Evolutionary conservation across 2,329 filamentous ascomycete species (phyloP).

Genomic region (Botrytis deweyae): DNA sequence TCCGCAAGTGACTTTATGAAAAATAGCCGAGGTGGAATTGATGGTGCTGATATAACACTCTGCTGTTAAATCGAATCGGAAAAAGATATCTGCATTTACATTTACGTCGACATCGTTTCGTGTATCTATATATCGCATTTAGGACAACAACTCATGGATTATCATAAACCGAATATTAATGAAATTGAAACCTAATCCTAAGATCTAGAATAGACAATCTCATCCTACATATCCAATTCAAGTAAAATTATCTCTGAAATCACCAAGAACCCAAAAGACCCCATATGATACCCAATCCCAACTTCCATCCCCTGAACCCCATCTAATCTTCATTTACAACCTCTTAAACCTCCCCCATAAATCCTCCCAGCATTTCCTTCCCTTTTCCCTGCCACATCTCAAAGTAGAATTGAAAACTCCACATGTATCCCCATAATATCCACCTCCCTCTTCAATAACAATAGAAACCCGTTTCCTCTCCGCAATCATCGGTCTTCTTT

Average conservation of each 20-base stretch:
- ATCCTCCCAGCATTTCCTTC: background rate
- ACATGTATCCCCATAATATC: background rate
- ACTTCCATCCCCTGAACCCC: background rate
- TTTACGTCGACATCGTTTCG: rapidly evolving
- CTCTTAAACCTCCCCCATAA: background rate
- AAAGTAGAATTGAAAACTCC: background rate
- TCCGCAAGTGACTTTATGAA: background rate
- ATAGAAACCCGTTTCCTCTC: background rate
- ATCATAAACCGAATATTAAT: background rate
- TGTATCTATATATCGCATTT: background rate
- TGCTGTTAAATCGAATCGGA: rapidly evolving
- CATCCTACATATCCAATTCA: background rate
- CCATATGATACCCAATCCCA: background rate
- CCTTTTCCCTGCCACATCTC: background rate
- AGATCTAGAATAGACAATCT: rapidly evolving
- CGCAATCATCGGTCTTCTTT: background rate
- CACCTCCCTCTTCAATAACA: background rate
- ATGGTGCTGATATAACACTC: rapidly evolving
- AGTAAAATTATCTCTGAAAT: background rate
- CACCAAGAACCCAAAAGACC: background rate
- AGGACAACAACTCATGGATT: background rate
- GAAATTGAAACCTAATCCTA: background rate
- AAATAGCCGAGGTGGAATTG: background rate
- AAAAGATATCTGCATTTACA: rapidly evolving
- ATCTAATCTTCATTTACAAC: background rate